Base-by-base conservation (phyloP, 1,284 basidiomycete species). In the Trichosporon sp. region DNA sequence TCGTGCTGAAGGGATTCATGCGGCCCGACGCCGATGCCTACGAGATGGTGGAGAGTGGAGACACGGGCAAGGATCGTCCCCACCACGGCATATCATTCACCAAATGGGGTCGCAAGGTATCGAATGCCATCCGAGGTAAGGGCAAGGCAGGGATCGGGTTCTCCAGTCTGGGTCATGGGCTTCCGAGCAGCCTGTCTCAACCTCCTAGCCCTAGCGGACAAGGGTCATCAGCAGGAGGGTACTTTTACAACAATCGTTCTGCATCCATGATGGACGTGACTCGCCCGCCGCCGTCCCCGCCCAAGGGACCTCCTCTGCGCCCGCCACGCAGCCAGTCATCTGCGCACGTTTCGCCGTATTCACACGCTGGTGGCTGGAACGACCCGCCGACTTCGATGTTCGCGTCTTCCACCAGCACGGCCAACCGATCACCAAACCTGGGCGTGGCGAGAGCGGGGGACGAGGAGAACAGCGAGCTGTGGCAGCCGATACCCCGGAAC, bases 301-400 rank as follows among this genome's bases (percentile, higher is more conserved):
- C 64, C 19, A 54, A 68, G 48, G 65, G 65, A 0, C 46, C 66
- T 0, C 66, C 71, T 6, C 21, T 51, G 0, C 69, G 71, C 0
- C 67, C 77, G 2, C 56, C 78, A n/a, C 70, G 75, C 54, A 71
- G 70, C 19, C 65, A 63, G 32, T 68, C 61, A 35, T 63, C 48
- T 14, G 48, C 66, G 4, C 26, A 37, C 66, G n/a, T 21, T 14
- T 46, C 43, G 5, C 38, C 54, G 7, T 43, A 56, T 35, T 19
- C 40, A 3, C 40, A 12, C 16, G 54, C 35, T 11, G 75, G 74
- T 10, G 83, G 83, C 10, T 84, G 83, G 83, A 84, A 84, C 71
- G 83, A 84, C 74, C 82, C 82, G 3, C 83, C 83, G 0, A 61
- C 74, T 43, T 35, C 59, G 12, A 72, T 81, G 71, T 76, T 82